These are phyloP conservation scores for Neocatenulostroma microsporum DNA, from an alignment of 2,329 filamentous ascomycete species.

Conservation along the genomic window DNA sequence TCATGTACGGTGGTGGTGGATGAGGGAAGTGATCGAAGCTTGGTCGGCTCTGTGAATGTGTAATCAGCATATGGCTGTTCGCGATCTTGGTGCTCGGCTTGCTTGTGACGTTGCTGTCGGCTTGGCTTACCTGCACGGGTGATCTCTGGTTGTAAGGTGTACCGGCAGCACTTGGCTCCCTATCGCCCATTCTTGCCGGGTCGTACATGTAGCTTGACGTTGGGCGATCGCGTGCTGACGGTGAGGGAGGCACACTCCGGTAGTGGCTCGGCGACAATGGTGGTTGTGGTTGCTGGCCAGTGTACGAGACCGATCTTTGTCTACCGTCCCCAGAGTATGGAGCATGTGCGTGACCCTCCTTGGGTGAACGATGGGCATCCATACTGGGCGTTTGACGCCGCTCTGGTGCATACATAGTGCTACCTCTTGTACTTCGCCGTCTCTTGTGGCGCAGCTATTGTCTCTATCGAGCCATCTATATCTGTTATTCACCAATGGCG, in stretches of 20 bases:
- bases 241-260: conserved; percentile 1
- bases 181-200: conserved; percentile 37
- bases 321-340: too few species aligned
- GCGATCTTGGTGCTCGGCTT: too few species aligned
- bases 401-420: too few species aligned
- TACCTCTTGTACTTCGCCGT: too few species aligned
- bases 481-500: too few species aligned
- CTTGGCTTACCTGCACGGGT: conserved; percentile 22
- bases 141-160: conserved; percentile 31
- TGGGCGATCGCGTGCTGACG: conserved; percentile 32
- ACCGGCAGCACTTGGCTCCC: conserved; percentile 23
- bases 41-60: conserved; percentile 16
- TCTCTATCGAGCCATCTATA: too few species aligned
- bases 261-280: background rate
- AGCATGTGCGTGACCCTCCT: too few species aligned
- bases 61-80: too few species aligned
- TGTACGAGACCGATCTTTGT: background rate
- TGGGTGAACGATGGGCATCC: too few species aligned
- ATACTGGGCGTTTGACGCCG: too few species aligned
- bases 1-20: conserved; percentile 16
- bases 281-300: conserved; percentile 3
- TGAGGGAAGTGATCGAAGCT: conserved; percentile 14
- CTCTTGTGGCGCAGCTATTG: too few species aligned
- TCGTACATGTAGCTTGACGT: conserved; percentile 44
- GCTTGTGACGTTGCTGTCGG: background rate